Conservation (phyloP, 2,329 filamentous ascomycete species). For the Tolypocladium nubicola region DNA sequence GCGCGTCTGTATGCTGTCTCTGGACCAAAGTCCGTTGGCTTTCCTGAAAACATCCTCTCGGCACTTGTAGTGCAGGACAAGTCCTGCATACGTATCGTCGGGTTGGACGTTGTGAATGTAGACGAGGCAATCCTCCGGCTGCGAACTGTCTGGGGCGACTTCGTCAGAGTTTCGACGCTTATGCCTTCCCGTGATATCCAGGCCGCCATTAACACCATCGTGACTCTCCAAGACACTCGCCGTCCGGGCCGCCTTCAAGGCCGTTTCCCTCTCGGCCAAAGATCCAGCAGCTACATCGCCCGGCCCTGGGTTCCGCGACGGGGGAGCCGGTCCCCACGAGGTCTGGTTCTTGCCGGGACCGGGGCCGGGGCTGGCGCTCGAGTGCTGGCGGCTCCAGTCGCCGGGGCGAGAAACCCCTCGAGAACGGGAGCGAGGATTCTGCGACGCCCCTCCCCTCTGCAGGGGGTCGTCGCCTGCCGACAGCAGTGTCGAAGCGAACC, state of each 20-base stretch:
- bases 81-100: slow-evolving; percentile 79
- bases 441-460: not conserved
- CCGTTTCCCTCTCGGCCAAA: slow-evolving; percentile 40
- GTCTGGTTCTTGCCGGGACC: slow-evolving; percentile 8
- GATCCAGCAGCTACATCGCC: slow-evolving; percentile 45
- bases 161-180: slow-evolving; percentile 65
- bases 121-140: slow-evolving; percentile 66
- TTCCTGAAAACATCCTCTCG: slow-evolving; percentile 72
- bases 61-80: slow-evolving; percentile 85
- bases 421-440: not conserved
- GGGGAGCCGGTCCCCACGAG: slow-evolving; percentile 43
- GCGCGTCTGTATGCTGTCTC: slow-evolving; percentile 78
- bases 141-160: slow-evolving; percentile 36
- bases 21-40: slow-evolving; percentile 89
- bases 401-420: slow-evolving; percentile 10
- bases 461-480: slow-evolving; percentile 13
- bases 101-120: slow-evolving; percentile 82
- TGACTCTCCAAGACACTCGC: slow-evolving; percentile 52
- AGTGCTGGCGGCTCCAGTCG: slow-evolving; percentile 9
- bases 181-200: slow-evolving; percentile 43
- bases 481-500: slow-evolving; percentile 37
- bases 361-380: slow-evolving; percentile 3
- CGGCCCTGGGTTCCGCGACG: slow-evolving; percentile 24
- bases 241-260: slow-evolving; percentile 43
- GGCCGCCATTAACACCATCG: slow-evolving; percentile 46